phyloP scores from a whole-genome alignment of 1,284 basidiomycete genomes.

The Leccinum pallidistipes region DNA sequence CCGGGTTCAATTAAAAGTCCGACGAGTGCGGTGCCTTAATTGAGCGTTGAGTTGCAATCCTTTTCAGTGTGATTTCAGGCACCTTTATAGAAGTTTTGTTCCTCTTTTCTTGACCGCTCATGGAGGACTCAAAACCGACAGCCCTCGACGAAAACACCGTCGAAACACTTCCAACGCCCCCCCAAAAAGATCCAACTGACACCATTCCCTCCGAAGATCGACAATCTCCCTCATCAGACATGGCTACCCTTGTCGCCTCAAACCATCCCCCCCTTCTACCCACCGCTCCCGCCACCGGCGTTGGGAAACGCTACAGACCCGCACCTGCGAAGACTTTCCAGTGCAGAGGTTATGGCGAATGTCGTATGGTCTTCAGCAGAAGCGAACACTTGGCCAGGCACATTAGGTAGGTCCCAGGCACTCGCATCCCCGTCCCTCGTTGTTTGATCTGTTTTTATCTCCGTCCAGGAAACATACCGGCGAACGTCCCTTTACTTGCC shows the following conservation, averaged over 20 bases:
- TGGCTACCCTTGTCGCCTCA: constrained; percentile 32
- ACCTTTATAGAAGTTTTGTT: constrained; percentile 34
- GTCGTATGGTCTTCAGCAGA: constrained; percentile 94
- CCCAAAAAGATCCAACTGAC: constrained; percentile 9
- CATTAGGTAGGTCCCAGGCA: constrained; percentile 67
- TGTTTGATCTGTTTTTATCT: constrained; percentile 23
- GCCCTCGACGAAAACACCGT: constrained; percentile 25
- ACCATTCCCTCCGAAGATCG: not conserved
- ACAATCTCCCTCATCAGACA: constrained; percentile 17
- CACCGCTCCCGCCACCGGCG: constrained; percentile 16
- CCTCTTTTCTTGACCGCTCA: constrained; percentile 35
- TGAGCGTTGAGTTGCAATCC: constrained; percentile 29
- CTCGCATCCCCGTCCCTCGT: constrained; percentile 15
- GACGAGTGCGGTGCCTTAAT: constrained; percentile 36
- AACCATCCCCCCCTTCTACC: constrained; percentile 26
- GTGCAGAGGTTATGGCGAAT: constrained; percentile 93
- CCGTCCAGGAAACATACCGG: constrained; percentile 89
- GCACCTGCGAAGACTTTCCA: constrained; percentile 91
- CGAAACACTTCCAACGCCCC: constrained; percentile 11
- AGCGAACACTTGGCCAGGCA: constrained; percentile 95
- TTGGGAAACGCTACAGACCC: constrained; percentile 68
- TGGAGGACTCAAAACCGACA: constrained; percentile 38
- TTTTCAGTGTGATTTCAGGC: constrained; percentile 38
- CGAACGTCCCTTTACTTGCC: constrained; percentile 93
- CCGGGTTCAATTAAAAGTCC: constrained; percentile 28